phyloP scores from a whole-genome alignment of 257 asterid species.

The Nicotiana tabacum region DNA sequence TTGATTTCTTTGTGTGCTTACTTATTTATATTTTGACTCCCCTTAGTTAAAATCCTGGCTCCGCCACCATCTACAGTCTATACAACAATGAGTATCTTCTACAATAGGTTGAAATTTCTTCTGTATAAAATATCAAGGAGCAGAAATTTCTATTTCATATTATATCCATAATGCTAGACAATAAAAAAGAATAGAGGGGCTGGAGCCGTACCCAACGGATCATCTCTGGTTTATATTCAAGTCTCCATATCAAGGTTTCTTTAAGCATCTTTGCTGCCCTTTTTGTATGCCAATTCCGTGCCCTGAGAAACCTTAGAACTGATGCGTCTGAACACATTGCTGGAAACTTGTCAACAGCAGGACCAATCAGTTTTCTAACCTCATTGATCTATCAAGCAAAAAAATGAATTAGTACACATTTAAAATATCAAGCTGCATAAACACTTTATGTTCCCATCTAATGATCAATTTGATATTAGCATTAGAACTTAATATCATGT shows the following conservation, averaged over 20 bases:
- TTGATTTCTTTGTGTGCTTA: no score
- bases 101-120: not conserved
- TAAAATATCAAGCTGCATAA: not conserved
- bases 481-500: not conserved
- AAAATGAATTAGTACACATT: not conserved
- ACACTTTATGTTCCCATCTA: not conserved
- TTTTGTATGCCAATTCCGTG: slow-evolving; percentile 50
- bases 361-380: slow-evolving; percentile 36
- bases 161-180: no score
- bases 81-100: not conserved
- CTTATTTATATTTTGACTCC: no score
- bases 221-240: slow-evolving; percentile 47
- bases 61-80: not conserved
- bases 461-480: not conserved
- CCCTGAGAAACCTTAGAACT: slow-evolving; percentile 44
- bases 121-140: not conserved
- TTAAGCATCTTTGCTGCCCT: slow-evolving; percentile 54
- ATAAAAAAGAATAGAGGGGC: not conserved
- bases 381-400: slow-evolving; percentile 35
- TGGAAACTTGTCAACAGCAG: slow-evolving; percentile 34
- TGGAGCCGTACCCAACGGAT: slow-evolving; percentile 45
- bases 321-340: slow-evolving; percentile 43
- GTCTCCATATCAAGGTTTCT: slow-evolving; percentile 60
- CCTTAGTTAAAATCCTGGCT: no score
- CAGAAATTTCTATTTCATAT: not conserved